Conservation (phyloP, 2,329 filamentous ascomycete species). For the Aspergillus pseudoterreus region DNA sequence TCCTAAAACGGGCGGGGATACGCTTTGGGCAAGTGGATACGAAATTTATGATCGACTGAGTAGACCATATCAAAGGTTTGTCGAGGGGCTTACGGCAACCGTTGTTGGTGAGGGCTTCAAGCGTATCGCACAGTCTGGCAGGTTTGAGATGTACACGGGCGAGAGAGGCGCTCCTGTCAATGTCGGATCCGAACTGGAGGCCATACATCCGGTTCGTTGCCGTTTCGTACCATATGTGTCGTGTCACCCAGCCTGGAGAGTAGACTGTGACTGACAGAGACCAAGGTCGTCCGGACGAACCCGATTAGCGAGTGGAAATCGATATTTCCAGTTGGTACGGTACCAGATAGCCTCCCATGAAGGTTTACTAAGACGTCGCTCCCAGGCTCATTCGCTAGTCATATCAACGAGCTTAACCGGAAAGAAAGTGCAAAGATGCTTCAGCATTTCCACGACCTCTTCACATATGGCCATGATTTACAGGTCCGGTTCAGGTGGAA, state of each 20-base stretch:
- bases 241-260: neutral
- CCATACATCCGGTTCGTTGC: conserved; percentile 47
- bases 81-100: conserved; percentile 57
- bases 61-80: conserved; percentile 52
- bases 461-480: conserved; percentile 50
- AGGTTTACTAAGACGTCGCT: neutral
- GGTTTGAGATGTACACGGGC: conserved; percentile 38
- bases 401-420: conserved; percentile 45
- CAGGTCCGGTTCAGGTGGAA: conserved; percentile 51
- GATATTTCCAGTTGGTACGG: conserved; percentile 42
- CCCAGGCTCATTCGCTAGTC: conserved; percentile 34
- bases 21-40: conserved; percentile 65
- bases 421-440: conserved; percentile 43
- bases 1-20: conserved; percentile 57
- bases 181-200: conserved; percentile 47
- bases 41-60: conserved; percentile 64
- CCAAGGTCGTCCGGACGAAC: conserved; percentile 53
- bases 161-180: conserved; percentile 55
- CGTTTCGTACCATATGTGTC: neutral
- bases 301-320: conserved; percentile 63
- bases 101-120: conserved; percentile 51
- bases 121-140: conserved; percentile 38
- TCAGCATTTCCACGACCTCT: conserved; percentile 41
- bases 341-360: neutral
- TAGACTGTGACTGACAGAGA: neutral